These are phyloP conservation scores for Umbilicus rupestris DNA, from an alignment of 164 flowering plant genomes.

Conservation along the genomic window DNA sequence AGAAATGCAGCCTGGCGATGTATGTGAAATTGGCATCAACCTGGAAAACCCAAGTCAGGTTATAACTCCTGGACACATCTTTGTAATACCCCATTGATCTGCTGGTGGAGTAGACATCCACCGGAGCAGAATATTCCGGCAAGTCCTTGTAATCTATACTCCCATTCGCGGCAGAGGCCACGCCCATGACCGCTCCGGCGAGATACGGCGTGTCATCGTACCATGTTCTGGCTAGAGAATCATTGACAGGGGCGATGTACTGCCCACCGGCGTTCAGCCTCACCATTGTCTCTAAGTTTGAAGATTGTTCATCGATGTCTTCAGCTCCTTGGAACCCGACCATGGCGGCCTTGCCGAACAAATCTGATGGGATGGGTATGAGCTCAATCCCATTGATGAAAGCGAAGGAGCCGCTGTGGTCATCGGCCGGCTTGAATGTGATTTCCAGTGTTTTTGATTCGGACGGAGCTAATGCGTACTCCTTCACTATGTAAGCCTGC, in stretches of 20 bases:
- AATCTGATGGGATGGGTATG: constrained; percentile 30
- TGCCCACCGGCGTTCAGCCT: constrained; percentile 76
- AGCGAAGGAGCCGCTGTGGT: constrained; percentile 46
- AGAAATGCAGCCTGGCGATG: constrained; percentile 44
- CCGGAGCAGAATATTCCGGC: constrained; percentile 25
- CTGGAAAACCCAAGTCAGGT: constrained; percentile 40
- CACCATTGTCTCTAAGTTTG: constrained; percentile 42
- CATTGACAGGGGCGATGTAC: constrained; percentile 46
- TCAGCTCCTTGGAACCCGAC: constrained; percentile 34
- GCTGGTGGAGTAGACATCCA: constrained; percentile 23
- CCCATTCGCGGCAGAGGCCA: constrained; percentile 11
- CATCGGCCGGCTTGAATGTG: constrained; percentile 49
- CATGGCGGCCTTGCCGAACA: constrained; percentile 31
- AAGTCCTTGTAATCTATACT: constrained; percentile 15
- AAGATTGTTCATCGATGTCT: constrained; percentile 16
- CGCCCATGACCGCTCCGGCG: constrained; percentile 28
- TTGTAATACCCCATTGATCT: constrained; percentile 28
- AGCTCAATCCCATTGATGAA: constrained; percentile 90
- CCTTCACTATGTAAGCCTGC: constrained; percentile 46
- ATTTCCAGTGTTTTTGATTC: constrained; percentile 29
- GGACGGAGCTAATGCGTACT: constrained; percentile 42
- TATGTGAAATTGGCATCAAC: constrained; percentile 40
- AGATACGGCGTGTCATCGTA: constrained; percentile 30
- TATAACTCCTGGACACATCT: constrained; percentile 16
- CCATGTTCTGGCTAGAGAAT: constrained; percentile 42